These are phyloP conservation scores for Malus hybrid DNA, from an alignment of 331 rosid species.

Conservation along the genomic window DNA sequence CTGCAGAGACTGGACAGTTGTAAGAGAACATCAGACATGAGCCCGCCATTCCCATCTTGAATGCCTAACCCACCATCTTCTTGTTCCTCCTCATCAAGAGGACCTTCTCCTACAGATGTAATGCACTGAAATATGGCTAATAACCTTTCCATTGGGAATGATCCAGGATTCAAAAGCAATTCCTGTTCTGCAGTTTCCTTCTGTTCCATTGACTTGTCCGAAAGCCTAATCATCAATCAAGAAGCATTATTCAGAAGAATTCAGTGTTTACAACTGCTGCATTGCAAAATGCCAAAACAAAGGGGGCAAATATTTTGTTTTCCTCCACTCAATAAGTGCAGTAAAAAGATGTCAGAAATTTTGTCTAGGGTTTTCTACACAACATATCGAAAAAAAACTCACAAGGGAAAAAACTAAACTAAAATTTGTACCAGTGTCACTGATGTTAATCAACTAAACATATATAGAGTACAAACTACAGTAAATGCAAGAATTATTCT, in stretches of 20 bases:
- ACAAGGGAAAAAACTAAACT: neutral
- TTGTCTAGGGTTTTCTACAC: neutral
- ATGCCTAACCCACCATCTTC: conserved; percentile 31
- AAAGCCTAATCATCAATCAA: conserved; percentile 39
- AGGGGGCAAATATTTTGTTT: neutral
- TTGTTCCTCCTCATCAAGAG: conserved; percentile 50
- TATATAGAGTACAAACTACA: neutral
- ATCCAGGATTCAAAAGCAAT: conserved; percentile 79
- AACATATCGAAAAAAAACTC: neutral
- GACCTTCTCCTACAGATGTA: conserved; percentile 57
- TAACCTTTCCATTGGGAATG: conserved; percentile 85
- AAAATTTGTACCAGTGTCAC: neutral
- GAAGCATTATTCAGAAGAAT: conserved; percentile 12
- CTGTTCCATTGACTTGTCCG: conserved; percentile 55
- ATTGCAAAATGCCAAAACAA: neutral
- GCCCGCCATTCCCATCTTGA: conserved; percentile 37
- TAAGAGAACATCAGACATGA: conserved; percentile 76
- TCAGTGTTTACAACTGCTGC: neutral
- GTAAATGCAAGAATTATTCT: neutral
- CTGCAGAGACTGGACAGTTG: conserved; percentile 89
- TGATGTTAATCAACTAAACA: neutral
- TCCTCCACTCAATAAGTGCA: neutral
- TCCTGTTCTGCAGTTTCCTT: conserved; percentile 83
- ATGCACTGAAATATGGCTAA: conserved; percentile 89
- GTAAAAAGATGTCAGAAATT: neutral